phyloP scores from a whole-genome alignment of 2,329 filamentous ascomycete species.

The Epicoccum nigrum region DNA sequence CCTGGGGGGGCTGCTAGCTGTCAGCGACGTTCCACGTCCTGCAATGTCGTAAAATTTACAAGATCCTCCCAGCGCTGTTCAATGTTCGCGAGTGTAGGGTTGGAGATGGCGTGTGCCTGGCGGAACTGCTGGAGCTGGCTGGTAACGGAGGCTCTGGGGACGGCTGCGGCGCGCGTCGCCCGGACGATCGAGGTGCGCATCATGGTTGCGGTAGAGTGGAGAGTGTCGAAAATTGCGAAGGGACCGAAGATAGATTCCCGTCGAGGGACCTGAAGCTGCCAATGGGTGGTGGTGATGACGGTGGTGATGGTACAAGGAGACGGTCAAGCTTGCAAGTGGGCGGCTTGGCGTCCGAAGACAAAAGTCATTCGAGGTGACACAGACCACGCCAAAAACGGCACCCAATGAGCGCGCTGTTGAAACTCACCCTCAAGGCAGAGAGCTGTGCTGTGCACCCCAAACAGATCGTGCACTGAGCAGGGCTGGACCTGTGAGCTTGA shows the following conservation, averaged over 20 bases:
- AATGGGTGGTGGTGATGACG: constrained; percentile 47
- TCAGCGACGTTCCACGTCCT: background rate
- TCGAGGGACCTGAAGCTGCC: constrained; percentile 44
- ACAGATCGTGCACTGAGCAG: too few relatives aligned
- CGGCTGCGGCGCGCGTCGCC: constrained; percentile 44
- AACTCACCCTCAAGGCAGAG: constrained; percentile 6
- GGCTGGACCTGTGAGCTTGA: too few relatives aligned
- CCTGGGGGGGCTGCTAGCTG: constrained; percentile 66
- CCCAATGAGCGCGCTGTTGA: constrained; percentile 13
- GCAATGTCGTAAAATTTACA: background rate
- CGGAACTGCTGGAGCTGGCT: constrained; percentile 59
- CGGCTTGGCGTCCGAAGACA: constrained; percentile 14
- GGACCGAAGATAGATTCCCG: constrained; percentile 41
- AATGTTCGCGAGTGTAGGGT: constrained; percentile 95
- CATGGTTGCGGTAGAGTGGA: constrained; percentile 50
- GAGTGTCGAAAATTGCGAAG: constrained; percentile 43
- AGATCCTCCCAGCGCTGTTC: constrained; percentile 96
- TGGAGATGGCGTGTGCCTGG: constrained; percentile 91
- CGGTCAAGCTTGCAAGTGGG: constrained; percentile 18
- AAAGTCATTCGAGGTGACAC: constrained; percentile 23
- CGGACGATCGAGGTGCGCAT: constrained; percentile 49
- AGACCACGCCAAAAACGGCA: constrained; percentile 10
- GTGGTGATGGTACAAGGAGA: constrained; percentile 36
- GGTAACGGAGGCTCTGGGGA: constrained; percentile 45
- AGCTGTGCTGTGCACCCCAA: background rate